phyloP scores from a whole-genome alignment of 1,284 basidiomycete species.

The Cryptococcus deneoformans region DNA sequence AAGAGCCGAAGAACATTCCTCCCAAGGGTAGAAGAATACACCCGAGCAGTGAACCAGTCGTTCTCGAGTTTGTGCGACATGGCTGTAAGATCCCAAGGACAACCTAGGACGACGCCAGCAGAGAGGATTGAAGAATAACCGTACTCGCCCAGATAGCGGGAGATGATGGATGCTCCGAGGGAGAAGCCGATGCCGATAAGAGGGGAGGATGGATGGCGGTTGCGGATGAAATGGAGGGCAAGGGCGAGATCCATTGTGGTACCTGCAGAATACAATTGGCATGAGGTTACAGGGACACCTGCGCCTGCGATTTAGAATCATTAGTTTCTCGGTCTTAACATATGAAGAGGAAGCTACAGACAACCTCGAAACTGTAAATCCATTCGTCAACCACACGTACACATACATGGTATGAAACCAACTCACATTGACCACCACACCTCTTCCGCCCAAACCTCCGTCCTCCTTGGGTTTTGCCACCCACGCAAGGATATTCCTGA shows the following conservation, averaged over 20 bases:
- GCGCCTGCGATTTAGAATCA: slow-evolving; percentile 53
- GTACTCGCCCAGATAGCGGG: slow-evolving; percentile 88
- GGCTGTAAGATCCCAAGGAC: slow-evolving; percentile 51
- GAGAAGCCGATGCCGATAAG: slow-evolving; percentile 89
- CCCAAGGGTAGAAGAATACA: slow-evolving; percentile 84
- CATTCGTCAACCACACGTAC: slow-evolving; percentile 73
- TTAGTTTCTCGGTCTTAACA: slow-evolving; percentile 22
- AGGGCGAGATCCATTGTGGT: slow-evolving; percentile 82
- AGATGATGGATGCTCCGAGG: slow-evolving; percentile 87
- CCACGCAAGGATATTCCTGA: slow-evolving; percentile 71
- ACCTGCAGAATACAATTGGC: slow-evolving; percentile 76
- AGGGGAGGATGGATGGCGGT: slow-evolving; percentile 72
- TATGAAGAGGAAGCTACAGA: neutral
- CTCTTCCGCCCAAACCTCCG: slow-evolving; percentile 83
- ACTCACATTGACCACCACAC: slow-evolving; percentile 71
- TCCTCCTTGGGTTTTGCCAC: slow-evolving; percentile 61
- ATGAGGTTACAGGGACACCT: slow-evolving; percentile 65
- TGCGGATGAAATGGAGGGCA: slow-evolving; percentile 72
- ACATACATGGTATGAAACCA: slow-evolving; percentile 4
- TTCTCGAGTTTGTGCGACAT: slow-evolving; percentile 55
- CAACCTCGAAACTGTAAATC: neutral
- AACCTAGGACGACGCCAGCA: slow-evolving; percentile 74
- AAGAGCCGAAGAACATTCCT: slow-evolving; percentile 69
- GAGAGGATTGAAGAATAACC: slow-evolving; percentile 70
- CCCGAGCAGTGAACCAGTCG: slow-evolving; percentile 62